Conservation (phyloP, 805 yeast species). For the Candida railenensis region DNA sequence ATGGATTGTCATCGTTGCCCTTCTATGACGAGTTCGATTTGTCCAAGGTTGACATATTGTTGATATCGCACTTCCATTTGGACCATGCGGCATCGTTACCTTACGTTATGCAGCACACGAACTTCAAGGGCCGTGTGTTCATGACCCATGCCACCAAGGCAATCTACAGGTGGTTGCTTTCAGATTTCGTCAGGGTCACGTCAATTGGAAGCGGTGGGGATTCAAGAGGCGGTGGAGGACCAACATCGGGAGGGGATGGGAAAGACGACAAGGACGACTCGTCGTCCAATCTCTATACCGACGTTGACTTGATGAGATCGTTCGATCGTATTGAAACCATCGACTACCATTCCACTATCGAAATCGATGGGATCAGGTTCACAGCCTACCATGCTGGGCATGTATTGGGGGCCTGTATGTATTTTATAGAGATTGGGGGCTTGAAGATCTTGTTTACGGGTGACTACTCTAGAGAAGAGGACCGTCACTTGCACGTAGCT, state of each 20-base stretch:
- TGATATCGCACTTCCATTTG: constrained; percentile 92
- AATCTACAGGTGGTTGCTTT: constrained; percentile 89
- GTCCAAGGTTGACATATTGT: constrained; percentile 77
- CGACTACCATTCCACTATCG: constrained; percentile 93
- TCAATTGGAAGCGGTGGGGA: constrained; percentile 51
- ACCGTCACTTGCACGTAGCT: constrained; percentile 91
- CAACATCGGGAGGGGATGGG: constrained; percentile 10
- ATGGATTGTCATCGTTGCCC: constrained; percentile 89
- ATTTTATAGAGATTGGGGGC: constrained; percentile 91
- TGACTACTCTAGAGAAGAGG: constrained; percentile 94
- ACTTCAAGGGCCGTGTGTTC: constrained; percentile 90
- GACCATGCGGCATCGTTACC: constrained; percentile 99
- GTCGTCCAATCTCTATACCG: constrained; percentile 63
- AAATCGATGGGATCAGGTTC: constrained; percentile 89
- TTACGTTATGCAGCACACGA: constrained; percentile 96
- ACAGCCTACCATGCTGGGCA: constrained; percentile 99
- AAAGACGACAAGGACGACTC: not conserved
- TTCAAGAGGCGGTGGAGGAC: constrained; percentile 18
- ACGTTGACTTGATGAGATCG: constrained; percentile 83
- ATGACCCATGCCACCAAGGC: constrained; percentile 99
- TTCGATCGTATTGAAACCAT: constrained; percentile 90
- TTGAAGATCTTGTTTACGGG: constrained; percentile 89
- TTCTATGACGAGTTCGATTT: constrained; percentile 94
- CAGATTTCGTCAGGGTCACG: constrained; percentile 93
- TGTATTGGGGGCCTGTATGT: constrained; percentile 98